Evolutionary conservation across 139 green algal species (phyloP).

Genomic region (Chlamydomonas sp.): DNA sequence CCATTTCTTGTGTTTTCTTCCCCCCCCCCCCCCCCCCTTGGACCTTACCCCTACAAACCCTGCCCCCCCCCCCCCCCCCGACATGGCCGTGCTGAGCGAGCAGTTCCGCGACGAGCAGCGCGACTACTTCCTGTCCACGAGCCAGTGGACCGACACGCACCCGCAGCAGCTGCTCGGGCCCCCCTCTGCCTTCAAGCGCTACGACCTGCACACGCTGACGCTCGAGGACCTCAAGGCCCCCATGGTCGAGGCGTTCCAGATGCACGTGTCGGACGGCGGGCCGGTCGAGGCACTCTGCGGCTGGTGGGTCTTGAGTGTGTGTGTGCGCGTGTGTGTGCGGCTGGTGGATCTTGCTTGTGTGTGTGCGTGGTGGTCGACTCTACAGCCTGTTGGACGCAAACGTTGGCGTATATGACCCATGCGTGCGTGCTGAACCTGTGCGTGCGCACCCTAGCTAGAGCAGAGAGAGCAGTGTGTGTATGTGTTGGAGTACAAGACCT

Average conservation of each 20-base stretch:
- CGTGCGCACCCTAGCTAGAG: no score
- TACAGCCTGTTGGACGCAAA: no score
- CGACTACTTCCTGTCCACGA: conserved; percentile 77
- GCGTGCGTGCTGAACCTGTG: no score
- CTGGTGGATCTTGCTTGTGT: no score
- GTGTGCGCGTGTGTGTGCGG: no score
- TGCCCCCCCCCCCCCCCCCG: conserved; percentile 4
- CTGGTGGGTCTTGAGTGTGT: no score
- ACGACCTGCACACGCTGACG: conserved; percentile 77
- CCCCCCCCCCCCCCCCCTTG: no score
- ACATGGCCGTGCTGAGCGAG: conserved; percentile 59
- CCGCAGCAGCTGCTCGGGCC: conserved; percentile 70
- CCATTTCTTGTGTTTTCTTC: no score
- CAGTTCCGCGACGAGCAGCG: conserved; percentile 61
- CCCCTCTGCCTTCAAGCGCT: conserved; percentile 62
- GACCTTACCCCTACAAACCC: not conserved
- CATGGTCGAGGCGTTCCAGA: conserved; percentile 34
- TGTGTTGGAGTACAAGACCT: no score
- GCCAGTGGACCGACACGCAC: conserved; percentile 77
- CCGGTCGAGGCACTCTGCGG: conserved; percentile 75
- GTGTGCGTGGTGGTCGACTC: no score
- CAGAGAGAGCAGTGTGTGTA: no score
- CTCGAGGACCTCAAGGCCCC: conserved; percentile 67
- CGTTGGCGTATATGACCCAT: no score
- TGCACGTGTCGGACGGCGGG: conserved; percentile 55